Evolutionary conservation across 257 asterid species (phyloP).

Genomic region (Henckelia pumila): DNA sequence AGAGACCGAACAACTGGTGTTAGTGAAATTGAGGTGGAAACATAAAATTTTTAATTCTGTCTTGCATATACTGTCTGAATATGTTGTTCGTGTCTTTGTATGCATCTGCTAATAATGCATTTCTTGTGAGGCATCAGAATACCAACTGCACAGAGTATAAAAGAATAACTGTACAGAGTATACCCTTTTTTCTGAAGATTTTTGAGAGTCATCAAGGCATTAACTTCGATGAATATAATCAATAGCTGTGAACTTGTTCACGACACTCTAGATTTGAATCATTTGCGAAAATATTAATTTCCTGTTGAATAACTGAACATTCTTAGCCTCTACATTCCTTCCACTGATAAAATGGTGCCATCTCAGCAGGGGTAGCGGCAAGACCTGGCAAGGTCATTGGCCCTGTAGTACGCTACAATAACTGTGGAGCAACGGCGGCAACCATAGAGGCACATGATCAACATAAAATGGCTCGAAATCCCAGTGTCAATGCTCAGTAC

Average conservation of each 20-base stretch:
- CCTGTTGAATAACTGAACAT: background rate
- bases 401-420: constrained; percentile 56
- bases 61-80: background rate
- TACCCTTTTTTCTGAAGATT: background rate
- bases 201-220: background rate
- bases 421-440: constrained; percentile 52
- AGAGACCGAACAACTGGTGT: background rate
- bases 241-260: background rate
- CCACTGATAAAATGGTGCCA: constrained; percentile 14
- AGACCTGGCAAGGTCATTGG: constrained; percentile 78
- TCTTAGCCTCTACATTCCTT: background rate
- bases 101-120: background rate
- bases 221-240: background rate
- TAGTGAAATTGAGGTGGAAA: background rate
- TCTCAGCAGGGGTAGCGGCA: constrained; percentile 61
- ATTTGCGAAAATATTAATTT: too few relatives aligned
- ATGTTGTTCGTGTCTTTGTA: background rate
- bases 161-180: background rate
- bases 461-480: constrained; percentile 54
- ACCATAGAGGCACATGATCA: constrained; percentile 56
- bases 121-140: background rate
- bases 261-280: background rate
- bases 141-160: background rate
- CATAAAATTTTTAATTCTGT: background rate
- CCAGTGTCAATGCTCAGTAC: constrained; percentile 57